These are phyloP conservation scores for Aurifilum marmelostoma DNA, from an alignment of 2,329 filamentous ascomycete genomes.

Conservation along the genomic window DNA sequence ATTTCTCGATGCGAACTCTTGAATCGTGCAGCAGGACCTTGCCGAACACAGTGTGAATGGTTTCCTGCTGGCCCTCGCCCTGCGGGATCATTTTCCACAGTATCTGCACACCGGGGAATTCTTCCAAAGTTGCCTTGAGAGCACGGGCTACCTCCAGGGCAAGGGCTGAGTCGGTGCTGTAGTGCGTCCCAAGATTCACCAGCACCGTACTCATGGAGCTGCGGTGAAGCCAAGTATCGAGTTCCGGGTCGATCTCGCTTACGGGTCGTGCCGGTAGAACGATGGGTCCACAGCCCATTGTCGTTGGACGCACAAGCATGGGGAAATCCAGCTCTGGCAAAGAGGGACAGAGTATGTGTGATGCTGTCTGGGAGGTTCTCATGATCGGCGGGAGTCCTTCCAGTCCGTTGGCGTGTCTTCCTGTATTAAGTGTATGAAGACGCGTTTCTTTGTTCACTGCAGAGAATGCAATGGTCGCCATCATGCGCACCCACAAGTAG, in stretches of 20 bases:
- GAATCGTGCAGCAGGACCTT: not conserved
- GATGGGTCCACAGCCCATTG: constrained; percentile 16
- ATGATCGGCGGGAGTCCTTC: constrained; percentile 9
- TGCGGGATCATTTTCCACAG: constrained; percentile 17
- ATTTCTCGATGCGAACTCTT: constrained; percentile 15
- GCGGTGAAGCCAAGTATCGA: constrained; percentile 8
- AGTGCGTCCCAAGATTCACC: constrained; percentile 17
- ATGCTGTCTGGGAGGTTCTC: constrained; percentile 1
- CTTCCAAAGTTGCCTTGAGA: not conserved
- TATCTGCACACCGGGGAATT: constrained; percentile 4
- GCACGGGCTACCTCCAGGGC: constrained; percentile 13
- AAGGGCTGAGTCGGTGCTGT: constrained; percentile 10
- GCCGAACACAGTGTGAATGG: constrained; percentile 4
- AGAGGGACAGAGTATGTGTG: constrained; percentile 15
- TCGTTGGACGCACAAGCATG: constrained; percentile 13
- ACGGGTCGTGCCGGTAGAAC: constrained; percentile 12
- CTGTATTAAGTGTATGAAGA: constrained; percentile 1
- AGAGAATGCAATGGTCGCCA: not conserved
- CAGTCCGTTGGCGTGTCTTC: constrained; percentile 7
- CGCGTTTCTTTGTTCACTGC: not conserved
- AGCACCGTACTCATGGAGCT: constrained; percentile 7
- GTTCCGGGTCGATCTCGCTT: constrained; percentile 3
- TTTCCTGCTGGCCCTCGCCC: not conserved
- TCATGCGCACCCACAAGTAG: constrained; percentile 16
- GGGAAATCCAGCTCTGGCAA: constrained; percentile 20